Percentiles rank a stretch among this genome's conserved stretches.
phyloP scores from a whole-genome alignment of 805 yeast species.

The Priceomyces carsonii region DNA sequence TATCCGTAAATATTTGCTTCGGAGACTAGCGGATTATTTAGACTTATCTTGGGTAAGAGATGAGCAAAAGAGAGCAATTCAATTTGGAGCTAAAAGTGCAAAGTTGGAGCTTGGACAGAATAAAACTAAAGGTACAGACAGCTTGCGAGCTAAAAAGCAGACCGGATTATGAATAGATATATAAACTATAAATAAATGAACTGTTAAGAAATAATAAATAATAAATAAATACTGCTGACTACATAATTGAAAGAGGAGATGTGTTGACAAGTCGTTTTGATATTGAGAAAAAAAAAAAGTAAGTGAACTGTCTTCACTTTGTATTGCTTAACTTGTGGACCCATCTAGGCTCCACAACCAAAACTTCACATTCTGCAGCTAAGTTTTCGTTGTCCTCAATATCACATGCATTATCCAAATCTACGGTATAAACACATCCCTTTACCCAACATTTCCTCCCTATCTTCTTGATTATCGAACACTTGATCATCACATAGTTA shows the following conservation, averaged over 20 bases:
- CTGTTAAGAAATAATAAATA: background rate
- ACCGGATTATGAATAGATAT: background rate
- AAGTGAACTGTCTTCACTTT: too few species aligned
- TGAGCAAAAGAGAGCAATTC: constrained; percentile 92
- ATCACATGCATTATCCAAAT: constrained; percentile 16
- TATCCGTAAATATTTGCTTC: constrained; percentile 53
- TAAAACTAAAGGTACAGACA: constrained; percentile 74
- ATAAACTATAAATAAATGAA: background rate
- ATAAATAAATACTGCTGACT: background rate
- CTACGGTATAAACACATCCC: constrained; percentile 31
- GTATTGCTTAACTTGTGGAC: constrained; percentile 28
- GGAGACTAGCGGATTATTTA: constrained; percentile 58
- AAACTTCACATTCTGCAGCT: constrained; percentile 38
- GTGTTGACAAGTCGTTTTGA: constrained; percentile 2
- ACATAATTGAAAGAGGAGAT: constrained; percentile 2
- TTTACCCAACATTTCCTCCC: constrained; percentile 43
- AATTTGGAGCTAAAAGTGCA: constrained; percentile 94
- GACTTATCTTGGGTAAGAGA: constrained; percentile 56
- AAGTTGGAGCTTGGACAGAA: constrained; percentile 84
- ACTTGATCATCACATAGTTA: constrained; percentile 33
- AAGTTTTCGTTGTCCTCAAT: constrained; percentile 24
- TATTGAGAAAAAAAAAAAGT: too few species aligned
- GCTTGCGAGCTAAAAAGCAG: too few species aligned
- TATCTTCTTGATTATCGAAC: constrained; percentile 27
- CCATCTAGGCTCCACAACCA: constrained; percentile 45